These are phyloP conservation scores for Adenanthera pavonina DNA, from an alignment of 306 rosid species.

Conservation along the genomic window DNA sequence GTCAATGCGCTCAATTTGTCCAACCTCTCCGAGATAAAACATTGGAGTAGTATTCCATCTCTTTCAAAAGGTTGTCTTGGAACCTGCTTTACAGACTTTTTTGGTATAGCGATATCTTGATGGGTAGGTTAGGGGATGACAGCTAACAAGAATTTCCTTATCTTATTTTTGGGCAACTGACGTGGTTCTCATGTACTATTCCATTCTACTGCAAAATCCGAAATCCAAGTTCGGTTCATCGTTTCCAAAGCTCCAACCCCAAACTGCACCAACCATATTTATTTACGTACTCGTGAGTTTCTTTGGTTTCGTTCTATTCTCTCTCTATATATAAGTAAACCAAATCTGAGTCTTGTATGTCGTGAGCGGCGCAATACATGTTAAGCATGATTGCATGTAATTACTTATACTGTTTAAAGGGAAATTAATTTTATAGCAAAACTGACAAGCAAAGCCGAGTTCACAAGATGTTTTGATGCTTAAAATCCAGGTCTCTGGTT, in stretches of 20 bases:
- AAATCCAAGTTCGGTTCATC: background rate
- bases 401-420: background rate
- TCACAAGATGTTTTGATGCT: conserved; percentile 16
- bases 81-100: background rate
- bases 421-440: background rate
- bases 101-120: conserved; percentile 21
- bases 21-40: background rate
- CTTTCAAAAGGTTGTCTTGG: conserved; percentile 37
- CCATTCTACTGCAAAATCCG: conserved; percentile 5
- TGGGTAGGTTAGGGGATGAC: conserved; percentile 34
- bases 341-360: background rate
- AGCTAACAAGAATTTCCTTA: conserved; percentile 3
- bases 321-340: background rate
- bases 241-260: background rate
- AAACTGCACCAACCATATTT: background rate
- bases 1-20: background rate
- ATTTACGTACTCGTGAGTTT: background rate
- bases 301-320: background rate
- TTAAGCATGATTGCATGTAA: background rate
- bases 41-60: conserved; percentile 23
- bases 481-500: conserved; percentile 21
- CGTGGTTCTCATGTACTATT: conserved; percentile 21
- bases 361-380: background rate
- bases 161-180: conserved; percentile 13
- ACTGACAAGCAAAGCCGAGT: background rate